These are phyloP conservation scores for Coccomyxa subellipsoidea DNA, from an alignment of 163 green algal species.

Conservation along the genomic window DNA sequence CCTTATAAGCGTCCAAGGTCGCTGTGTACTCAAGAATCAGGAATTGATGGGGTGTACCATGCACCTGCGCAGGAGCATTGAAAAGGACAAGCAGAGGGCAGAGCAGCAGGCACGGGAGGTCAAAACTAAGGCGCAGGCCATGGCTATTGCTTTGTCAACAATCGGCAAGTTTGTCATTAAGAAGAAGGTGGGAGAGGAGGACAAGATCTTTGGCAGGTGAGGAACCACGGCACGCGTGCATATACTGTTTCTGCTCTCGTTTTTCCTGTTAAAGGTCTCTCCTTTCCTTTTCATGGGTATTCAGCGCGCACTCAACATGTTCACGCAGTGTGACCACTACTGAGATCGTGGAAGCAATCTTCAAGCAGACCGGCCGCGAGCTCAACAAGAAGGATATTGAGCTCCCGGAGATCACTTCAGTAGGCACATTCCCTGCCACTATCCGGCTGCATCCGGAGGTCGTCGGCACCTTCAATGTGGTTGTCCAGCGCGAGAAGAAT, in stretches of 20 bases:
- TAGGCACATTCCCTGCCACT: constrained; percentile 76
- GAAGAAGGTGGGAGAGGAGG: constrained; percentile 63
- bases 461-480: constrained; percentile 69
- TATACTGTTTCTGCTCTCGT: no score
- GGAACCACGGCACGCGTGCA: no score
- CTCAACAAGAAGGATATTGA: constrained; percentile 72
- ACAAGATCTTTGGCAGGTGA: constrained; percentile 62
- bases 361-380: constrained; percentile 77
- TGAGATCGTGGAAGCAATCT: constrained; percentile 82
- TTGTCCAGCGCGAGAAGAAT: constrained; percentile 65
- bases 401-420: constrained; percentile 86
- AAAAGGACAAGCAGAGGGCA: constrained; percentile 51
- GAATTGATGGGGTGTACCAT: neutral
- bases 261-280: no score
- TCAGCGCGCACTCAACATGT: no score
- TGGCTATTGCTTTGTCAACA: constrained; percentile 80
- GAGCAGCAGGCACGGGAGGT: constrained; percentile 41
- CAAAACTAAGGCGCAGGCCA: constrained; percentile 56
- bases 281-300: no score
- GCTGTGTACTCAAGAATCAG: neutral
- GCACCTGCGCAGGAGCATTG: constrained; percentile 44
- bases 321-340: constrained; percentile 58
- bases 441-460: constrained; percentile 82
- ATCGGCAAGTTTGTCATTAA: constrained; percentile 92
- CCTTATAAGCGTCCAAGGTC: neutral